phyloP scores from a whole-genome alignment of 208 protist genomes.

The Leishmania aethiopica region DNA sequence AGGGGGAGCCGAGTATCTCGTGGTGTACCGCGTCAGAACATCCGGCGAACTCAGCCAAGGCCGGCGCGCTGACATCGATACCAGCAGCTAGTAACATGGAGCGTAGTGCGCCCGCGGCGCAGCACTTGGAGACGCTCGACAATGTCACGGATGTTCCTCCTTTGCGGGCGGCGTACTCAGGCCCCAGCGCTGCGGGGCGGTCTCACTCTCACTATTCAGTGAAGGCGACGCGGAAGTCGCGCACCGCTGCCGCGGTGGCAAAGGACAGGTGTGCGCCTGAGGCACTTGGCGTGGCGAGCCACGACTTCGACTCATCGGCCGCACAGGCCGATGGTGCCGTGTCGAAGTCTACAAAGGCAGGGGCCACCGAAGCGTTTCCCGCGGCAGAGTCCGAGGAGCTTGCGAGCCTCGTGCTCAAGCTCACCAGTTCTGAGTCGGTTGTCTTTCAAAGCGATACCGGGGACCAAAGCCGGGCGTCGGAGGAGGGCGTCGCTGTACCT shows the following conservation, averaged over 20 bases:
- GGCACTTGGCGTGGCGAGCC: not conserved
- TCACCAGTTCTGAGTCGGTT: constrained; percentile 18
- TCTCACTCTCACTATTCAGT: constrained; percentile 15
- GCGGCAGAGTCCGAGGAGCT: not conserved
- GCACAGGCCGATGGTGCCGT: not conserved
- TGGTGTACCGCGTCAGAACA: not conserved
- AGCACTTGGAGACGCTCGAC: constrained; percentile 6
- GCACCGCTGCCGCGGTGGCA: not conserved
- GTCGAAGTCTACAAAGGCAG: not conserved
- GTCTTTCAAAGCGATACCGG: constrained; percentile 10
- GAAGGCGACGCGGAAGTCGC: not conserved
- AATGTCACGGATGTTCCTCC: constrained; percentile 30
- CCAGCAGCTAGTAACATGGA: not conserved
- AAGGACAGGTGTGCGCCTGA: not conserved
- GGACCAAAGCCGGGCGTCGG: not conserved
- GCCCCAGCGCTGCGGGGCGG: not conserved
- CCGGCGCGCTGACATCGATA: not conserved
- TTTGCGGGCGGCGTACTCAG: constrained; percentile 10
- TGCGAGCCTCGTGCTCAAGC: constrained; percentile 20
- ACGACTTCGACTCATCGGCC: not conserved
- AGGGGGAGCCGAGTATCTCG: not conserved
- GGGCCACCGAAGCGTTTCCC: no score
- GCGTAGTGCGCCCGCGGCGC: not conserved
- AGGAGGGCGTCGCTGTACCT: not conserved
- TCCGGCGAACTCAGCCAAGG: not conserved